These are phyloP conservation scores for Phaeosphaeriaceae sp. DNA, from an alignment of 2,329 filamentous ascomycete species.

Conservation along the genomic window DNA sequence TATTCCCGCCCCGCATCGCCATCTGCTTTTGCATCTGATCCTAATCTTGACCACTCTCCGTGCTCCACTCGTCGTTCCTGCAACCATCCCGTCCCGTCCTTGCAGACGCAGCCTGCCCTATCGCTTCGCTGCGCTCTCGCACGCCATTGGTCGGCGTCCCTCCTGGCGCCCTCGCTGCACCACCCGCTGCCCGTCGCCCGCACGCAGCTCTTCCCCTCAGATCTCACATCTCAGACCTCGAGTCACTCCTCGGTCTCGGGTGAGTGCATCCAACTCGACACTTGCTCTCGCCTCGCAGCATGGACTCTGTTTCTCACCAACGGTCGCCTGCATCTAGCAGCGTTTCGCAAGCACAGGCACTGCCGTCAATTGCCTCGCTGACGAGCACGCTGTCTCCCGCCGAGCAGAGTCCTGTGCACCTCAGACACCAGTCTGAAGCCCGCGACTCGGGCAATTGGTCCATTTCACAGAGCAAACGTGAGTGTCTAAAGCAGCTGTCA, in stretches of 20 bases:
- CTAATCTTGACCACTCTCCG: conserved; percentile 9
- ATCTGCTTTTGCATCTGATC: not conserved
- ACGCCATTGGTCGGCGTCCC: conserved; percentile 11
- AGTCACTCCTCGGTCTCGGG: conserved; percentile 12
- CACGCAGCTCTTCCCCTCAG: conserved; percentile 3
- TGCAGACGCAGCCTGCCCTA: not conserved
- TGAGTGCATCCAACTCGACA: conserved; percentile 21
- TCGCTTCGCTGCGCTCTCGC: conserved; percentile 11
- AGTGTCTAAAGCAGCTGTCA: conserved; percentile 16
- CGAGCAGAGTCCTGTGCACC: conserved; percentile 43
- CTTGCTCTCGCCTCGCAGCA: conserved; percentile 17
- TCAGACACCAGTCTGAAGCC: conserved; percentile 49
- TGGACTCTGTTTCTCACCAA: conserved; percentile 41
- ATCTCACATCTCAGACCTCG: conserved; percentile 12
- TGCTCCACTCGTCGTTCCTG: not conserved
- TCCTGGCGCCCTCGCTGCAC: conserved; percentile 31
- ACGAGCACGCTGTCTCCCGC: conserved; percentile 42
- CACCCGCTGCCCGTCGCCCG: conserved; percentile 12
- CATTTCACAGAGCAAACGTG: conserved; percentile 65
- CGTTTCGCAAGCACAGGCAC: conserved; percentile 44
- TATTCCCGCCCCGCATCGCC: not conserved
- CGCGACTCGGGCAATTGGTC: conserved; percentile 68
- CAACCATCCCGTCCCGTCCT: conserved; percentile 1
- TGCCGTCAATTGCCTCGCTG: conserved; percentile 48
- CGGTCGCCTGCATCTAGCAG: conserved; percentile 26